A percentile compares a stretch with the other conserved stretches of the same genome.
phyloP scores from a whole-genome alignment of 2,329 filamentous ascomycete genomes.

The Orbilia javanica region DNA sequence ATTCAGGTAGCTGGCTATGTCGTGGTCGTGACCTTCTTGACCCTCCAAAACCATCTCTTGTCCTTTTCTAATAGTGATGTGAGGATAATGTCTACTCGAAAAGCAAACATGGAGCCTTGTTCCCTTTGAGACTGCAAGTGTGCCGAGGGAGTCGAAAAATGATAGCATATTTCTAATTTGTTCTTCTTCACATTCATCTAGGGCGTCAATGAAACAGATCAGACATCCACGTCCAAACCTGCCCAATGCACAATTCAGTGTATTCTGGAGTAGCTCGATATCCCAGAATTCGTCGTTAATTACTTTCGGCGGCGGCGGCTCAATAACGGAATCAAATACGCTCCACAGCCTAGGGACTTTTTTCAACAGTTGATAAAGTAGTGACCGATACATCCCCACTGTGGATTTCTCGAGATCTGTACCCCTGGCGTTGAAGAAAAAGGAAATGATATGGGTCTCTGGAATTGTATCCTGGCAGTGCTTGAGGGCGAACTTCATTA shows the following conservation, averaged over 20 bases:
- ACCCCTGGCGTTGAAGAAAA: conserved; percentile 70
- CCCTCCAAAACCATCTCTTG: conserved; percentile 64
- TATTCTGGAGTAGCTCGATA: conserved; percentile 61
- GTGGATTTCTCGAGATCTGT: conserved; percentile 67
- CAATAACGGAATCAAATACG: conserved; percentile 63
- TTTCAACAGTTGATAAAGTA: conserved; percentile 68
- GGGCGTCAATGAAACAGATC: conserved; percentile 66
- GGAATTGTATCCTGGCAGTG: conserved; percentile 56
- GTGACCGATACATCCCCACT: conserved; percentile 69
- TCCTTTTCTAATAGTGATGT: conserved; percentile 64
- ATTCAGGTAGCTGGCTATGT: conserved; percentile 64
- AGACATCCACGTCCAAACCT: conserved; percentile 62
- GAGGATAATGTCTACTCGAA: conserved; percentile 67
- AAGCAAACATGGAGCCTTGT: conserved; percentile 64
- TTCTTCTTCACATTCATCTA: conserved; percentile 69
- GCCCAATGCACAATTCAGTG: conserved; percentile 62
- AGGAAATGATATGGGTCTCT: conserved; percentile 64
- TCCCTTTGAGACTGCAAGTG: conserved; percentile 55
- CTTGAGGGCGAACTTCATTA: conserved; percentile 66
- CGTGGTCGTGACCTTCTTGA: conserved; percentile 63
- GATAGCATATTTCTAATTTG: conserved; percentile 67
- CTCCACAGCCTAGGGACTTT: conserved; percentile 64
- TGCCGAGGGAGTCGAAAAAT: conserved; percentile 66
- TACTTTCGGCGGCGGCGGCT: not conserved
- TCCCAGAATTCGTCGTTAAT: conserved; percentile 60